Evolutionary conservation across 208 protist genomes (phyloP).

Genomic region (Acanthamoeba triangularis): DNA sequence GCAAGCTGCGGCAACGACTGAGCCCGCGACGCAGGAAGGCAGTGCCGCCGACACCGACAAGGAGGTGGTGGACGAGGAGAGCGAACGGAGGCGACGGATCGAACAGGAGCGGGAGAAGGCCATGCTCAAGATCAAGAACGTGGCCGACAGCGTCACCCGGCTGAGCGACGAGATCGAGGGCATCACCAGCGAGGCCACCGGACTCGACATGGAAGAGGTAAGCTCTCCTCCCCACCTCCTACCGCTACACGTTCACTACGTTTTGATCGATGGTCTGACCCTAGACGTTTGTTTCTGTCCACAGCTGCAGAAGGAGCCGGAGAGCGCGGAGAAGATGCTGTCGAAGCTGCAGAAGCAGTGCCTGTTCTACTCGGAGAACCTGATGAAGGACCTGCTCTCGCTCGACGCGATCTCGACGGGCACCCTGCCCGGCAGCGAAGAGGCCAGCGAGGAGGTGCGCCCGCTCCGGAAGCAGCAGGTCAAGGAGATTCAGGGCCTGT

Average conservation of each 20-base stretch:
- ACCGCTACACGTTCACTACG: neutral
- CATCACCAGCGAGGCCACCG: neutral
- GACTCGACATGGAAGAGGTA: neutral
- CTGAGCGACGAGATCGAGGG: constrained; percentile 13
- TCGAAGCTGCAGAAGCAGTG: constrained; percentile 23
- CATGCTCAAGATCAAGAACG: constrained; percentile 39
- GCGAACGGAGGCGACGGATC: neutral
- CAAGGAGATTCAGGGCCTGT: constrained; percentile 28
- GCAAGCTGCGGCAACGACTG: neutral
- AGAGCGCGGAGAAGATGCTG: neutral
- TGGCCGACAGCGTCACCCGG: neutral
- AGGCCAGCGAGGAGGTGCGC: neutral
- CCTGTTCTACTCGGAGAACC: constrained; percentile 30
- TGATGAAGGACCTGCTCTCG: constrained; percentile 52
- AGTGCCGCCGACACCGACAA: neutral
- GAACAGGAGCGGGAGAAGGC: neutral
- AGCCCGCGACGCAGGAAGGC: no score
- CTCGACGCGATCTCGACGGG: constrained; percentile 5
- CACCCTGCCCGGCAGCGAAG: neutral
- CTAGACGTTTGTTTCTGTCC: neutral
- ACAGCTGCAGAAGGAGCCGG: neutral
- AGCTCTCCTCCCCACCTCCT: no score
- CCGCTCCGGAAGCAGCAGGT: constrained; percentile 35
- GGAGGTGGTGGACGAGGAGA: neutral
- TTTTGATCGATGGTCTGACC: no score